These are phyloP conservation scores for Xylaria telfairii DNA, from an alignment of 495 filamentous ascomycete species.

Conservation along the genomic window DNA sequence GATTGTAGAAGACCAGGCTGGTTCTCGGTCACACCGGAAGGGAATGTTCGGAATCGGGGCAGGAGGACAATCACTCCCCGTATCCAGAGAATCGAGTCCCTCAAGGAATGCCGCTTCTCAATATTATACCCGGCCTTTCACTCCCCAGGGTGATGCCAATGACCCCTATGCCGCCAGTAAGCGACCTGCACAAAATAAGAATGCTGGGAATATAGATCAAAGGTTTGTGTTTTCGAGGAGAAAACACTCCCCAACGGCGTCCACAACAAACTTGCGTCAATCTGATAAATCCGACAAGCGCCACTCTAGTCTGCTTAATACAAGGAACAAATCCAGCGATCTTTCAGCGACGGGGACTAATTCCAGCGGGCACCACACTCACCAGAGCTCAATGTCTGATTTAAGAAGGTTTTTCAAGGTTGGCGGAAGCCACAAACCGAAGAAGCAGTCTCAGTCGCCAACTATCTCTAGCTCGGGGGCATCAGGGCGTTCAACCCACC, in stretches of 20 bases:
- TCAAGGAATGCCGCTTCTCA: conserved; percentile 65
- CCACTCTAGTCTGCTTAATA: conserved; percentile 48
- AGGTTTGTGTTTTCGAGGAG: conserved; percentile 80
- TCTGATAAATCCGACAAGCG: conserved; percentile 52
- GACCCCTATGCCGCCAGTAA: conserved; percentile 89
- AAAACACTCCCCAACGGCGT: conserved; percentile 51
- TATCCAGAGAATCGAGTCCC: conserved; percentile 68
- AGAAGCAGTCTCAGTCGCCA: conserved; percentile 66
- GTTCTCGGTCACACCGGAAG: conserved; percentile 58
- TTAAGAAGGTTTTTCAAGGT: conserved; percentile 90
- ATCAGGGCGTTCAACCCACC: conserved; percentile 64
- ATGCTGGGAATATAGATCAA: conserved; percentile 73
- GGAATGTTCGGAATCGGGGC: conserved; percentile 78
- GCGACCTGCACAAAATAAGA: conserved; percentile 73
- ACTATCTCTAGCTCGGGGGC: conserved; percentile 57
- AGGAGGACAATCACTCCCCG: conserved; percentile 66
- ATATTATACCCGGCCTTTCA: conserved; percentile 70
- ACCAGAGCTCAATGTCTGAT: conserved; percentile 89
- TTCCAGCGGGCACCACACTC: conserved; percentile 61
- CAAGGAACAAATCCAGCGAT: conserved; percentile 39
- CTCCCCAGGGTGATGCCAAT: conserved; percentile 79
- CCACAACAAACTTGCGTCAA: conserved; percentile 50
- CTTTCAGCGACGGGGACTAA: conserved; percentile 44
- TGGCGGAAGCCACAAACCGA: conserved; percentile 67
- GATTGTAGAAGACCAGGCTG: conserved; percentile 38